Conservation (phyloP, 2,329 filamentous ascomycete species). For the Fusarium penzigii region DNA sequence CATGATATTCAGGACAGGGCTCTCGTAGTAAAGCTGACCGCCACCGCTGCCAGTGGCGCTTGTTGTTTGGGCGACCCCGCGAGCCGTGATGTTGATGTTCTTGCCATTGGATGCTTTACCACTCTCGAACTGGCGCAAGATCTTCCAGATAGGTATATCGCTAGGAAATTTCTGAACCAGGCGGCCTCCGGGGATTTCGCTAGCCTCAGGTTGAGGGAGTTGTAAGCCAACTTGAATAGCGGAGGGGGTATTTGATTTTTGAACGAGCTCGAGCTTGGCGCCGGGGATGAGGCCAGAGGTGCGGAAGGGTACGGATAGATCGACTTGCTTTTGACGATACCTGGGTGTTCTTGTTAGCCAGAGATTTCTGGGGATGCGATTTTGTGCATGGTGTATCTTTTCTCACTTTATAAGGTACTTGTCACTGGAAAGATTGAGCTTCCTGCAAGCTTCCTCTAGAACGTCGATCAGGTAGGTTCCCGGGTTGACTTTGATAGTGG, state of each 20-base stretch:
- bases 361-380: neutral
- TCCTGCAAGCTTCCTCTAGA: conserved; percentile 82
- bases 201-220: conserved; percentile 71
- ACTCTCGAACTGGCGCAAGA: conserved; percentile 88
- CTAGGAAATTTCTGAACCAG: conserved; percentile 85
- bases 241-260: conserved; percentile 80
- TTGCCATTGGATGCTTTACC: conserved; percentile 61
- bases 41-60: conserved; percentile 56
- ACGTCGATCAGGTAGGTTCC: conserved; percentile 82
- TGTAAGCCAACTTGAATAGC: conserved; percentile 89
- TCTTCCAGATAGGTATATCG: conserved; percentile 84
- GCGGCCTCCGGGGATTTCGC: conserved; percentile 63
- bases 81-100: conserved; percentile 79
- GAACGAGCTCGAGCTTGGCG: conserved; percentile 89
- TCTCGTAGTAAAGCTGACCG: conserved; percentile 85
- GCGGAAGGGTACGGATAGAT: conserved; percentile 82
- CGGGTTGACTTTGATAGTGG: conserved; percentile 80
- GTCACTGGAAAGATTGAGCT: conserved; percentile 71
- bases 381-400: neutral
- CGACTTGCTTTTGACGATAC: conserved; percentile 80
- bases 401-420: conserved; percentile 79
- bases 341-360: conserved; percentile 40
- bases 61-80: conserved; percentile 67
- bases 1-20: conserved; percentile 81
- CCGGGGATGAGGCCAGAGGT: conserved; percentile 80